Base-by-base conservation (phyloP, 2,329 filamentous ascomycete species). In the Colletotrichum higginsianum region DNA sequence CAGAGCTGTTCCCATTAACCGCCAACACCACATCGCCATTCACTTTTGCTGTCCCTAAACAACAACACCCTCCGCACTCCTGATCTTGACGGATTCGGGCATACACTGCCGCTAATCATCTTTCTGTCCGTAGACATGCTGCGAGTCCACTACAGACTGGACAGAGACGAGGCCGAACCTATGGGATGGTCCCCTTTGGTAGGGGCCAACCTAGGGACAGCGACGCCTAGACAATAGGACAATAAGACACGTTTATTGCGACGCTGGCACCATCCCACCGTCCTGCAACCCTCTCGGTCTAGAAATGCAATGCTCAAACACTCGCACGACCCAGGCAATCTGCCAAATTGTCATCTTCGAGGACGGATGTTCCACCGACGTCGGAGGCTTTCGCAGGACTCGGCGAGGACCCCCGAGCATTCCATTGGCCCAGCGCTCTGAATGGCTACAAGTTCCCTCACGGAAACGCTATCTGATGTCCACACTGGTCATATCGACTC, bases 221-320 rank as follows among this genome's bases (percentile, higher is more conserved):
- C 30, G 30, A 38, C 38, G 38, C n/a, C 60, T 46, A 58, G 40
- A n/a, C 30, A 50, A 68, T 68, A n/a, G 38, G 61, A 40, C 67
- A 66, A 60, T 69, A 40, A 69, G 67, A 69, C 67, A 66, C 26
- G 12, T 11, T 21, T 46, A 66, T 66, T 53, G 67, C 61, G 47
- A 66, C 26, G 40, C 38, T 47, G 67, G 30, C 47, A 56, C 53
- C 38, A 42, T 56, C 42, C 44, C 30, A 30, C 35, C 53, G 30
- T 50, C 21, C 13, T 57, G 18, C 50, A 38, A 55, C 30, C 26
- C 11, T 38, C 42, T 13, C 55, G 26, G 38, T 38, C 23, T 58
- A 26, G 9, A 21, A 15, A 2, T n/a, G 13, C 23, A 18, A 60
- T 66, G 44, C 42, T 11, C 53, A 38, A 40, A 8, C 16, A 49